Conservation (phyloP, 257 asterid genomes). For the Plantago elongata region DNA sequence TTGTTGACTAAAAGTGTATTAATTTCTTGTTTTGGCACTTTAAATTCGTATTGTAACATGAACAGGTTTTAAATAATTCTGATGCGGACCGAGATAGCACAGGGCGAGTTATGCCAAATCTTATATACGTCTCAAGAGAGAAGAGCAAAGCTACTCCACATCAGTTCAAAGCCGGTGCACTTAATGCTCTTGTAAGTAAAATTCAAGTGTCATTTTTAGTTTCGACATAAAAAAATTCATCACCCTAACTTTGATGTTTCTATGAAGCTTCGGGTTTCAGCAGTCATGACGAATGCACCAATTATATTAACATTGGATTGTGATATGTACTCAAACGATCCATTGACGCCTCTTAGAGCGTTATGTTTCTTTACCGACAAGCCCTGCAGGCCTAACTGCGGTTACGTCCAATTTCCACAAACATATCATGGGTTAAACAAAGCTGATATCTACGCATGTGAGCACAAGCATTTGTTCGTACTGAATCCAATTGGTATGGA, state of each 20-base stretch:
- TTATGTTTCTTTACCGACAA: slow-evolving; percentile 39
- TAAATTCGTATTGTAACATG: no score
- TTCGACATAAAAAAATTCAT: background rate
- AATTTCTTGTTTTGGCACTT: no score
- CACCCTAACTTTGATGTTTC: background rate
- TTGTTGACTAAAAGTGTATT: background rate
- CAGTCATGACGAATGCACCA: slow-evolving; percentile 64
- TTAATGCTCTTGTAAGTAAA: slow-evolving; percentile 51
- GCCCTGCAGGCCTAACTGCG: slow-evolving; percentile 36
- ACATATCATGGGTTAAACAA: slow-evolving; percentile 52
- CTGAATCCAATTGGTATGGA: slow-evolving; percentile 57
- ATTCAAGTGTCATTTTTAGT: background rate
- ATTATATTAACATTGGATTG: slow-evolving; percentile 63
- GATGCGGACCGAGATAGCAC: slow-evolving; percentile 30
- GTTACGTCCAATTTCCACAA: slow-evolving; percentile 73
- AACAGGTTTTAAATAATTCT: slow-evolving; percentile 38
- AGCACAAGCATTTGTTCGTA: slow-evolving; percentile 39
- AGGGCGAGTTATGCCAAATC: slow-evolving; percentile 53
- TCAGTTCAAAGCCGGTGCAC: slow-evolving; percentile 81
- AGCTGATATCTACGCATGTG: slow-evolving; percentile 57
- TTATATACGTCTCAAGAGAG: slow-evolving; percentile 58
- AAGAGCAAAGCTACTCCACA: slow-evolving; percentile 45
- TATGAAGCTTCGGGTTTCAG: slow-evolving; percentile 68
- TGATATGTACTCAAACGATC: slow-evolving; percentile 80
- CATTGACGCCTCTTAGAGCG: slow-evolving; percentile 39